Evolutionary conservation across 495 filamentous ascomycete genomes (phyloP).

Genomic region (Clohesyomyces aquaticus): DNA sequence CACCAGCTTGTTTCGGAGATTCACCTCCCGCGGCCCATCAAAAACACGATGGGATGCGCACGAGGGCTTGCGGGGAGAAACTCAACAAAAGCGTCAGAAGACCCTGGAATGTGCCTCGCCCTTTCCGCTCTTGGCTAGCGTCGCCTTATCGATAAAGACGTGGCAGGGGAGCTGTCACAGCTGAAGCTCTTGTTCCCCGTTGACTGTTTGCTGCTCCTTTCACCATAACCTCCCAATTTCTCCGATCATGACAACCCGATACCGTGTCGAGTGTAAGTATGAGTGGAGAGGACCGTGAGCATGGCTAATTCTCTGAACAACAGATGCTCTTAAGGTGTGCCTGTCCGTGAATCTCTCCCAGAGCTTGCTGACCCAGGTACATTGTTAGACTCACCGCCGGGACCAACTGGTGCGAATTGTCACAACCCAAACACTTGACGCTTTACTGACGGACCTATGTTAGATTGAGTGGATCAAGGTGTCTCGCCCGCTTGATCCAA

Average conservation of each 20-base stretch:
- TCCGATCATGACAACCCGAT: conserved; percentile 77
- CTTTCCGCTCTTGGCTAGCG: conserved; percentile 9
- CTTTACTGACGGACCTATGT: conserved; percentile 7
- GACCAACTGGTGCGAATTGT: conserved; percentile 73
- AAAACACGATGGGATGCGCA: too few species aligned
- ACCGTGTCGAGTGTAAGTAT: conserved; percentile 81
- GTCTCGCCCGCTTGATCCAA: conserved; percentile 25
- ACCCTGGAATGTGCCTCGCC: not conserved
- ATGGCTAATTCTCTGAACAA: conserved; percentile 15
- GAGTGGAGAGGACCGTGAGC: conserved; percentile 8
- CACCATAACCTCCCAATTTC: not conserved
- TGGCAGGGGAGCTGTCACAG: conserved; percentile 7
- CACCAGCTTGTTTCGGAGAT: not conserved
- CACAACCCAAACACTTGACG: not conserved
- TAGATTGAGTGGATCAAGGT: conserved; percentile 74
- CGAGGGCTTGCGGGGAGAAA: not conserved
- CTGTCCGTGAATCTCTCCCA: not conserved
- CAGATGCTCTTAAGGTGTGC: conserved; percentile 79
- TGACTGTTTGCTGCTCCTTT: not conserved
- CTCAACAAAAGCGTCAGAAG: not conserved
- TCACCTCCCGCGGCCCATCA: too few species aligned
- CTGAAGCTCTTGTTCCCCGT: not conserved
- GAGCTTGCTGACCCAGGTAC: conserved; percentile 14
- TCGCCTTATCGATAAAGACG: conserved; percentile 4
- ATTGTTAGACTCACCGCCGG: conserved; percentile 69